Evolutionary conservation across 176 grass and related monocot species (phyloP).

Genomic region (Triticum monococcum): DNA sequence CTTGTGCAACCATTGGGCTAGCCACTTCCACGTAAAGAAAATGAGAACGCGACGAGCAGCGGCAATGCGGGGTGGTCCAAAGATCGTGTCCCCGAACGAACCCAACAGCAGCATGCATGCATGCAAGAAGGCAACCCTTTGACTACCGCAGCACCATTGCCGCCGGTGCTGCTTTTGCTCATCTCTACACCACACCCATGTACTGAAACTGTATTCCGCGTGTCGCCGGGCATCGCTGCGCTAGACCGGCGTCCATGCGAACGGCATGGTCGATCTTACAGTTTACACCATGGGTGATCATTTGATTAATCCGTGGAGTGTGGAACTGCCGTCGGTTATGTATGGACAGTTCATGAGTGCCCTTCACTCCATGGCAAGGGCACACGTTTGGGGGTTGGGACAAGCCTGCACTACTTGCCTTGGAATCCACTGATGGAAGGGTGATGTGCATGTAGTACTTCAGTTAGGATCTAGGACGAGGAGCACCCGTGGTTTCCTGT

Average conservation of each 20-base stretch:
- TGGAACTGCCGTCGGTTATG: conserved; percentile 20
- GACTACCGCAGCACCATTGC: conserved; percentile 3
- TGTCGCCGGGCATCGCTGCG: conserved; percentile 30
- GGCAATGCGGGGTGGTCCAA: neutral
- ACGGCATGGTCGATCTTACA: conserved; percentile 7
- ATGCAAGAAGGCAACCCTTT: conserved; percentile 33
- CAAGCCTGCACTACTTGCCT: conserved; percentile 18
- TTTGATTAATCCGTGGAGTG: neutral
- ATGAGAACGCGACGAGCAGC: conserved; percentile 21
- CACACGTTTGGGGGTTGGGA: conserved; percentile 7
- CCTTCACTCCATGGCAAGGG: conserved; percentile 29
- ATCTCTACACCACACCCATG: neutral
- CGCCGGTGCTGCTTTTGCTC: neutral
- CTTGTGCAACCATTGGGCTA: neutral
- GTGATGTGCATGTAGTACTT: neutral
- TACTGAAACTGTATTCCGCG: neutral
- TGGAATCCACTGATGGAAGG: conserved; percentile 39
- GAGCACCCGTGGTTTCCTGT: neutral
- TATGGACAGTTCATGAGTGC: conserved; percentile 26
- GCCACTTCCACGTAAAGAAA: conserved; percentile 36
- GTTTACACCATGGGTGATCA: conserved; percentile 7
- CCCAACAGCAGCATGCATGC: conserved; percentile 11
- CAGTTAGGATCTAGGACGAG: neutral
- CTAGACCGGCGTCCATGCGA: neutral
- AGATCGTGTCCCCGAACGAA: conserved; percentile 26